Base-by-base conservation (phyloP, 768 basidiomycete genomes). In the Pisolithus orientalis region DNA sequence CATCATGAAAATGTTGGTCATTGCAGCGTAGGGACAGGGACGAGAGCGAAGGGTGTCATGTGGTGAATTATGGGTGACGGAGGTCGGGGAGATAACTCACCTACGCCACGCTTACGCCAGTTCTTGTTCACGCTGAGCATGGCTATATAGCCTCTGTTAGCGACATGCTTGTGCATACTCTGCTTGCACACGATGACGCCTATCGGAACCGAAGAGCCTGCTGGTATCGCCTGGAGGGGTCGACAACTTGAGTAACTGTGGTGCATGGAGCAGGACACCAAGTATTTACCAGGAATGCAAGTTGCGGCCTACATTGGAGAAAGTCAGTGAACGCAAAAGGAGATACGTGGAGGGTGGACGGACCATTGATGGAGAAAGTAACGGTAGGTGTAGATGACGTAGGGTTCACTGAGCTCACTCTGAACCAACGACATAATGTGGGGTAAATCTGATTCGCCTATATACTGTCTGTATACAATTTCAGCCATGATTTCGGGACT, bases 111-210 rank as follows among this genome's bases (percentile, higher is more conserved):
- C 69, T 95, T 88, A 37, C 95, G 77, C 80, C 84, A 96, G 38
- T 75, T 70, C 68, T 84, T 85, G 68, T 80, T 78, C 28, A 97
- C 93, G 62, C 90, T 92, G 51, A 98, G 80, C 96, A 98, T 98
- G 34, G 94, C 96, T 53, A 99, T 95, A 66, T 99, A 99, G 13
- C 96, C 96, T 65, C 96, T 72, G 65, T 93, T 90, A 9, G 81
- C 73, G 38, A 73, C 70, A 56, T 85, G 79, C 51, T 76, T 75
- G 71, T 98, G 96, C 66, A 80, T 76, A 60, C 93, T 93, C 71
- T 96, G 95, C 76, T 98, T 99, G 80, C 93, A 96, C 21, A 99
- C 87, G 54, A 99, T 91, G 14, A 91, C 90, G 28, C 92, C 96
- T 55, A 98, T 80, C 16, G 94, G 90, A 27, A 71, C 72, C 9